Base-by-base conservation (phyloP, 768 basidiomycete genomes). In the Aureoboletus auriporus region DNA sequence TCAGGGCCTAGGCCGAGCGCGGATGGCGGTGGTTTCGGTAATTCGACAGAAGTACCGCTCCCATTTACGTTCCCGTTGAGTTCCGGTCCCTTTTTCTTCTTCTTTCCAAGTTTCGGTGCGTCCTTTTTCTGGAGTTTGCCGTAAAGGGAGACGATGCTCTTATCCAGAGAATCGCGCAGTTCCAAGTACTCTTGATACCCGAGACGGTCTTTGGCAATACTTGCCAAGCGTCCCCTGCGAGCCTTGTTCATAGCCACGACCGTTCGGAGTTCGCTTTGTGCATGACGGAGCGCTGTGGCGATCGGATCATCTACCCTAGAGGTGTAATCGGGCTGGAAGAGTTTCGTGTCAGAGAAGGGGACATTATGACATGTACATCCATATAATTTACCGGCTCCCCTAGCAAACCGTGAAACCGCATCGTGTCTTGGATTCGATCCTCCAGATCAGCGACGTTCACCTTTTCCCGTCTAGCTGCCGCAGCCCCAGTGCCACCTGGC, bases 241-340 rank as follows among this genome's bases (percentile, higher is more conserved):
- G 81, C 79, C 58, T 93, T 91, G 74, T 99, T 99, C 49, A 82
- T 76, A 8, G 83, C 77, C 3, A 87, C 74, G 42, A 97, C 88
- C 6, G 71, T 72, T 9, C 86, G 81, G 6, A 99, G 77, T 55
- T 92, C 82, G 12, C 77, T 71, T 64, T 99, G 96, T 14, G 91
- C 89, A 37, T 90, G 84, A 3, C 95, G 86, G 1, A 99, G 79
- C 1, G 91, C 87, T 2, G 89, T 83, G 8, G 93, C 86, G 42
- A 99, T 89, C 29, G 94, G 93, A 66, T 99, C 96, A 63, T 98
- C 95, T 33, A 93, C 86, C 51, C 86, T 82, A 39, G 82, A 76
- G 20, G 80, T 72, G 59, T 79, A 90, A 63, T 90, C 82, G 40
- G 86, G 85, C 86, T 89, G 52, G 23, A 55, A 38, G 44, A 50